Base-by-base conservation (phyloP, 345 rosid species). In the Eucalyptus polyanthemos region DNA sequence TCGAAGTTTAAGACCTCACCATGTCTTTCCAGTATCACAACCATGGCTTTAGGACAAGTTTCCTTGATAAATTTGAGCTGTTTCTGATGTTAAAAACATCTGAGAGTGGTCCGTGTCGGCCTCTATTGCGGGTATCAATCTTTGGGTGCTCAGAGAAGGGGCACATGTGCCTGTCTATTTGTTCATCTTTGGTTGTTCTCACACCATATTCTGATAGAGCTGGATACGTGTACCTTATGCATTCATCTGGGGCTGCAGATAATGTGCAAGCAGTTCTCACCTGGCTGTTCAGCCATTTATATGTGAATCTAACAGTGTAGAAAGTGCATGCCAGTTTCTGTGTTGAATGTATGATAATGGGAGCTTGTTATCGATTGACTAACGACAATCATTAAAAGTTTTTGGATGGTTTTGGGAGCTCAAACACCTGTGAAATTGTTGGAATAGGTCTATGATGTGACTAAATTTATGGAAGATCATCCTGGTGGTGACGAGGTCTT, bases 401-500 rank as follows among this genome's bases (percentile, higher is more conserved):
- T 58, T n/a, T 44, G 16, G 47, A 58, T 50, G 56, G 50, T 27
- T 40, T 87, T 40, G 80, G 88, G 50, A 17, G 11, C 62, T 60
- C 45, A 72, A 87, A 76, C 67, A 50, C 80, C 50, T 50, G 37
- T 16, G 5, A 22, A 13, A 29, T 24, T 87, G 86, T 80, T 90
- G 76, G 88, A 83, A 24, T 89, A 96, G 98, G 97, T 96, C 14
- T 96, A 91, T 69, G 92, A 96, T 90, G 98, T 96, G 90, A 96
- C 98, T 37, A 95, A 94, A 90, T 96, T 96, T 91, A 91, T 96
- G 95, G 97, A 95, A 9, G 97, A 96, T 87, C 98, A 95, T 93
- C 98, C 98, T 85, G 97, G 97, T 90, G 98, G 97, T 42, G 98
- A 96, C 54, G 97, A 96, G 88, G 97, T 95, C 22, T 92, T 96